Conservation (phyloP, 1,284 basidiomycete species). For the Ustilago shanxiensis region DNA sequence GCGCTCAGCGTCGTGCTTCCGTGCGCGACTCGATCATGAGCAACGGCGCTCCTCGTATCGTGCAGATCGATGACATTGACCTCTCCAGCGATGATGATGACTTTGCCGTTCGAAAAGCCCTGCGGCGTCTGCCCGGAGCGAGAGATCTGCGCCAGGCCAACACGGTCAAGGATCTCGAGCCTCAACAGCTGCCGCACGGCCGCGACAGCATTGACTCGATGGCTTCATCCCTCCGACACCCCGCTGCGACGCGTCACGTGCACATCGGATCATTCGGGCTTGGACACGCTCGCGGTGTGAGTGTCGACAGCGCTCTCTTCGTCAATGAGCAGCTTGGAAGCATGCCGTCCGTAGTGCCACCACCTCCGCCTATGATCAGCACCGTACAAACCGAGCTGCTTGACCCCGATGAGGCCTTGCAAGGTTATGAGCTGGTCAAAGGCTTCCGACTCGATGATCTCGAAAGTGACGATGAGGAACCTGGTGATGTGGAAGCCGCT, state of each 20-base stretch:
- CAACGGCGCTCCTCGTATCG: slow-evolving; percentile 54
- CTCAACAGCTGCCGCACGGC: slow-evolving; percentile 14
- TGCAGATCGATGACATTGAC: slow-evolving; percentile 67
- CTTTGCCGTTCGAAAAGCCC: slow-evolving; percentile 58
- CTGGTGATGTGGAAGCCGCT: slow-evolving; percentile 65
- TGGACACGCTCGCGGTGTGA: slow-evolving; percentile 32
- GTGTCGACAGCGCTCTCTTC: slow-evolving; percentile 37
- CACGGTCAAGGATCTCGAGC: slow-evolving; percentile 53
- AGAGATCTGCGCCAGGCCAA: slow-evolving; percentile 64
- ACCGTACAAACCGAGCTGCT: slow-evolving; percentile 61
- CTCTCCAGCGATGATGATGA: slow-evolving; percentile 68
- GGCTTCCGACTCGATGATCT: slow-evolving; percentile 60
- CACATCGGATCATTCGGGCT: slow-evolving; percentile 31
- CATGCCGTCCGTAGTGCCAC: neutral
- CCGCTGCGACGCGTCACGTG: slow-evolving; percentile 20
- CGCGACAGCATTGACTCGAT: slow-evolving; percentile 57
- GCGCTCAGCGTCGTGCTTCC: slow-evolving; percentile 13
- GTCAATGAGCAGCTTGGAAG: slow-evolving; percentile 18
- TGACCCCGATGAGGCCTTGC: slow-evolving; percentile 63
- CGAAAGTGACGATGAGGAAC: slow-evolving; percentile 63
- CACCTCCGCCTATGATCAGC: slow-evolving; percentile 47
- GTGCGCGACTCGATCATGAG: slow-evolving; percentile 34
- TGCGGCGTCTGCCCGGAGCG: slow-evolving; percentile 63
- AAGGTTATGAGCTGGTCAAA: slow-evolving; percentile 65
- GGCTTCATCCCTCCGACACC: slow-evolving; percentile 42